Percentiles rank a stretch among this genome's conserved stretches.
phyloP scores from a whole-genome alignment of 495 filamentous ascomycete species.

The Daldinia decipiens region DNA sequence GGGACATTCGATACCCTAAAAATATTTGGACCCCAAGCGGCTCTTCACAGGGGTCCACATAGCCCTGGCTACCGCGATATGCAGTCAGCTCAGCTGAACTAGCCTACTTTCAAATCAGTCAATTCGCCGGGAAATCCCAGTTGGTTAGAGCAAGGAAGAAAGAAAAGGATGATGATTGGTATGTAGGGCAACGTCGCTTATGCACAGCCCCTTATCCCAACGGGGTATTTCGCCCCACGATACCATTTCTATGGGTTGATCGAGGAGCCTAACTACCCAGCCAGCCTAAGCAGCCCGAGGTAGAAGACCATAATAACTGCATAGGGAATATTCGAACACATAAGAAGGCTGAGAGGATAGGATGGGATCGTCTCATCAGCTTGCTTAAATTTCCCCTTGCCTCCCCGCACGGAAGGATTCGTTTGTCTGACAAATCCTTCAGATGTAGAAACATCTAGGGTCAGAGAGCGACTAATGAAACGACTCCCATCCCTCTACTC shows the following conservation, averaged over 20 bases:
- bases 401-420: not conserved
- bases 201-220: slow-evolving; percentile 12
- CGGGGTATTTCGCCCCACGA: slow-evolving; percentile 23
- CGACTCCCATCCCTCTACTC: slow-evolving; percentile 17
- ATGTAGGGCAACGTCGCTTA: slow-evolving; percentile 19
- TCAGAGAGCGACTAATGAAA: slow-evolving; percentile 28
- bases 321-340: not conserved
- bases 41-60: slow-evolving; percentile 9
- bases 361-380: not conserved
- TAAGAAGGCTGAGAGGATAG: not conserved
- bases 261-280: not conserved
- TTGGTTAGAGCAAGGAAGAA: not conserved
- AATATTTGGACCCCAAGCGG: slow-evolving; percentile 6
- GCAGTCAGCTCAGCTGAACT: slow-evolving; percentile 15
- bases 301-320: not conserved
- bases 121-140: slow-evolving; percentile 5
- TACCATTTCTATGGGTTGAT: slow-evolving; percentile 33
- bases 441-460: slow-evolving; percentile 19
- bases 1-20: slow-evolving; percentile 20
- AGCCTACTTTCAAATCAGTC: slow-evolving; percentile 7
- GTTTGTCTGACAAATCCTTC: not conserved
- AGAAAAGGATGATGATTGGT: slow-evolving; percentile 29
- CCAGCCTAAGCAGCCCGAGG: not conserved
- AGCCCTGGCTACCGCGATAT: slow-evolving; percentile 14
- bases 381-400: slow-evolving; percentile 2